phyloP scores from a whole-genome alignment of 495 filamentous ascomycete species.

The Aspergillus indologenus region DNA sequence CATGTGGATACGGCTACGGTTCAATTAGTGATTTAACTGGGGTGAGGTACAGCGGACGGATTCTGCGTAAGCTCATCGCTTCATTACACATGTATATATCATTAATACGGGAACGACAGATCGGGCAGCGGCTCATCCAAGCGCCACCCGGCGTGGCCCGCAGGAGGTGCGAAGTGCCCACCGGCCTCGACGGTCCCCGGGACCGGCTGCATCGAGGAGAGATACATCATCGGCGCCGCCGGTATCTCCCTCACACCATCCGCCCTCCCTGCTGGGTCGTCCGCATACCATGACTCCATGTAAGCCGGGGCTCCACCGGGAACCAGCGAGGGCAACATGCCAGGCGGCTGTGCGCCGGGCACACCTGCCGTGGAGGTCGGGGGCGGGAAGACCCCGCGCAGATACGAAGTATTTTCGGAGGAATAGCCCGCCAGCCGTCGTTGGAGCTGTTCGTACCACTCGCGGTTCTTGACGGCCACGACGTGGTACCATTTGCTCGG shows the following conservation, averaged over 20 bases:
- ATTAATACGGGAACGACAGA: not conserved
- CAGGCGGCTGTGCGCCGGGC: not conserved
- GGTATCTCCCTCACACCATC: not conserved
- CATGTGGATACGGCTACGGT: too few species aligned
- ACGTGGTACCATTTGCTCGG: conserved; percentile 3
- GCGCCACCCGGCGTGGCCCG: not conserved
- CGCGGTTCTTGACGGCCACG: conserved; percentile 3
- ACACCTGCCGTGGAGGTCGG: not conserved
- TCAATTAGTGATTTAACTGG: too few species aligned
- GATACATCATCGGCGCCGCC: not conserved
- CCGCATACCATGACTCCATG: not conserved
- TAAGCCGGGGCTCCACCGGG: not conserved
- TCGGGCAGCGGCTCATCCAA: not conserved
- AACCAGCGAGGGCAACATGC: not conserved
- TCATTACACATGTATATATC: not conserved
- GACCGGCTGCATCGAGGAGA: not conserved
- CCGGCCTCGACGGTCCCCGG: not conserved
- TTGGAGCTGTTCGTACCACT: conserved; percentile 3
- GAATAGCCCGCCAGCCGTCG: not conserved
- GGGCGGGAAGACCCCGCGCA: not conserved
- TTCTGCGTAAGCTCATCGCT: not conserved
- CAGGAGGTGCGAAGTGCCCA: not conserved
- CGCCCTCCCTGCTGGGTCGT: not conserved
- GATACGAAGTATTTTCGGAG: not conserved
- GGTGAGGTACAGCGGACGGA: too few species aligned